Evolutionary conservation across 2,329 filamentous ascomycete genomes (phyloP), one percentile per base, ranked within the genome.

Genomic region (Aspergillus eucalypticola): DNA sequence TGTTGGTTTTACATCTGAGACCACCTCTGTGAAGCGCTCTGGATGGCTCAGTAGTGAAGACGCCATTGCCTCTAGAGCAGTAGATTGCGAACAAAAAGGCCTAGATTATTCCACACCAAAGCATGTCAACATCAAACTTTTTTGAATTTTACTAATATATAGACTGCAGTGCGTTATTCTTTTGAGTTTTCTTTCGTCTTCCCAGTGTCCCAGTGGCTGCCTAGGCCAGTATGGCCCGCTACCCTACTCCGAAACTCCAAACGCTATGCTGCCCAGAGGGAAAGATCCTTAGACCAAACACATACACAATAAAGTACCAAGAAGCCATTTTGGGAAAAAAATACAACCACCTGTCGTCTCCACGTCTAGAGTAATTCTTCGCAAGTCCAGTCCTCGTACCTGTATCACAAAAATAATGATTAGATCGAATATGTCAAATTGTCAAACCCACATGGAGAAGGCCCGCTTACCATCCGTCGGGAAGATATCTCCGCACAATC

Each of bases 361-460:
- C 44, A 52, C 8, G 42, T 62, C 73, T 78, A 84, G 58, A 96
- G 84, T 66, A 98, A 83, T 79, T 99, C 95, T 80, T 98, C 95
- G 79, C 93, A 97, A 38, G 93, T 96, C 95, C 95, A 99, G 78
- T 99, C 95, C 84, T 99, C 95, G 78, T 98, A 98, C 81, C 90
- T 94, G 67, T n/a, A 56, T 27, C 23, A 21, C 17, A 54, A 29
- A 59, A 32, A 58, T 35, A 64, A 39, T 41, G 49, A 59, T 60
- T 56, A 60, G 50, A 59, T 39, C 15, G 21, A 69, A 48, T n/a
- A 23, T 17, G 5, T 29, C 13, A 39, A 53, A 23, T 27, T 17
- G n/a, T 17, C 17, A 29, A 15, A 4, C 10, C 32, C 44, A 17
- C 48, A 13, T 27, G 23, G 41, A 21, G 13, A 44, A 41, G 54